Evolutionary conservation across 2,329 filamentous ascomycete genomes (phyloP).

Genomic region (Pseudogymnoascus sp.): DNA sequence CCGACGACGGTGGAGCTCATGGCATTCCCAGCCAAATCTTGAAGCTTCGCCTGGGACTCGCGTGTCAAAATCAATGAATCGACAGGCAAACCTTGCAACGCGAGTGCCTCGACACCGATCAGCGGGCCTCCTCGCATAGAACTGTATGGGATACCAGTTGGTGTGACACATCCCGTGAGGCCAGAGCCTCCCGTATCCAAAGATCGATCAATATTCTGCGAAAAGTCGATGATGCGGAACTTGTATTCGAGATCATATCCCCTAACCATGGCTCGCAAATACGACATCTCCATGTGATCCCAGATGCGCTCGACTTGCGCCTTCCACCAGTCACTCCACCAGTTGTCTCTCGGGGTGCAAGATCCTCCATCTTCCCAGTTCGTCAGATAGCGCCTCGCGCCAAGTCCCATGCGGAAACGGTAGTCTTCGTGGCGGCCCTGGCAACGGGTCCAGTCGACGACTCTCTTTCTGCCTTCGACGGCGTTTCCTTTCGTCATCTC

Average conservation of each 20-base stretch:
- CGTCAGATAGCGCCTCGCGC: conserved; percentile 48
- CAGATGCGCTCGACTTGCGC: conserved; percentile 49
- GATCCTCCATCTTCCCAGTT: conserved; percentile 47
- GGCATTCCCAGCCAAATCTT: conserved; percentile 68
- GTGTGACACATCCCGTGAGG: conserved; percentile 59
- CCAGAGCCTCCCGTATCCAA: conserved; percentile 41
- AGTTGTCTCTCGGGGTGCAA: conserved; percentile 45
- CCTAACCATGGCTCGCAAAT: conserved; percentile 38
- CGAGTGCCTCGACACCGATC: conserved; percentile 52
- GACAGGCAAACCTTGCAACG: conserved; percentile 60
- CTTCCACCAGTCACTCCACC: conserved; percentile 41
- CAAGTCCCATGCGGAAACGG: conserved; percentile 42
- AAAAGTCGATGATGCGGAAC: conserved; percentile 51
- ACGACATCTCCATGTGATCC: conserved; percentile 58
- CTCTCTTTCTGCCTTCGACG: conserved; percentile 28
- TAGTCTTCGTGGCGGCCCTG: conserved; percentile 49
- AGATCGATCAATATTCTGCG: conserved; percentile 62
- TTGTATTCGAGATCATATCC: conserved; percentile 52
- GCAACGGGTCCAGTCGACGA: conserved; percentile 46
- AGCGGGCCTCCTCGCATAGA: conserved; percentile 52
- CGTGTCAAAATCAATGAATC: conserved; percentile 53
- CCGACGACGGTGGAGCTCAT: conserved; percentile 70
- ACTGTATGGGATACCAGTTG: conserved; percentile 51
- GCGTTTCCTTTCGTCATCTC: conserved; percentile 31
- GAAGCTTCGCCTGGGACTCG: conserved; percentile 52